These are phyloP conservation scores for Monosporozyma servazzii DNA, from an alignment of 805 yeast species.

Conservation along the genomic window DNA sequence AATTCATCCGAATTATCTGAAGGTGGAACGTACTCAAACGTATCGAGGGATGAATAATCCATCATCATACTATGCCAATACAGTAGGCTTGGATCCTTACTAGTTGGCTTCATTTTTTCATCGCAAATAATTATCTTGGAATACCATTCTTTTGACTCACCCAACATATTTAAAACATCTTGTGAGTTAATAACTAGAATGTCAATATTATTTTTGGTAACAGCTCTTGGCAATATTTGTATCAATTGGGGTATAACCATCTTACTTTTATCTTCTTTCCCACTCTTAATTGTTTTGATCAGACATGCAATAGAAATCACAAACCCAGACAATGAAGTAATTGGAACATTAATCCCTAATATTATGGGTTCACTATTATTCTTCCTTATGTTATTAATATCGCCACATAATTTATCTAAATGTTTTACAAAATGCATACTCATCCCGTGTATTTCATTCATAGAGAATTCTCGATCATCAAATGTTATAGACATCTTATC, in stretches of 20 bases:
- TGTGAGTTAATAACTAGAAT: slow-evolving; percentile 27
- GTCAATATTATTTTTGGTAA: slow-evolving; percentile 19
- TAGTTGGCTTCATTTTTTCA: slow-evolving; percentile 1
- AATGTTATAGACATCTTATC: not conserved
- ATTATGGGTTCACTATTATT: not conserved
- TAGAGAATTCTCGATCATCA: not conserved
- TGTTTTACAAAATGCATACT: slow-evolving; percentile 12
- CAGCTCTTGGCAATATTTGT: slow-evolving; percentile 25
- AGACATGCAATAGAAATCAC: slow-evolving; percentile 38
- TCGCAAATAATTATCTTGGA: slow-evolving; percentile 29
- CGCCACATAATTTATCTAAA: slow-evolving; percentile 5
- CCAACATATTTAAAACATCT: slow-evolving; percentile 16
- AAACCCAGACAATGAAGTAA: slow-evolving; percentile 30
- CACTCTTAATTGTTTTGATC: slow-evolving; percentile 24
- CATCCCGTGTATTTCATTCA: slow-evolving; percentile 19
- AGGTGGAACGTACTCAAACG: slow-evolving; percentile 26
- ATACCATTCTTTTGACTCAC: slow-evolving; percentile 24
- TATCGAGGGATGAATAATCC: slow-evolving; percentile 9
- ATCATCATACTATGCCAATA: slow-evolving; percentile 21
- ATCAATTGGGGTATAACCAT: slow-evolving; percentile 32
- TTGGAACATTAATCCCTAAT: slow-evolving; percentile 26
- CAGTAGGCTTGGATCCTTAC: slow-evolving; percentile 7
- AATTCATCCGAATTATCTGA: slow-evolving; percentile 30
- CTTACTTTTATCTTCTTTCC: slow-evolving; percentile 6
- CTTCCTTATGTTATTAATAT: slow-evolving; percentile 2